Percentiles rank a stretch among this genome's conserved stretches.
Evolutionary conservation across 2,329 filamentous ascomycete genomes (phyloP).

Genomic region (Stagonosporopsis chrysanthemi): DNA sequence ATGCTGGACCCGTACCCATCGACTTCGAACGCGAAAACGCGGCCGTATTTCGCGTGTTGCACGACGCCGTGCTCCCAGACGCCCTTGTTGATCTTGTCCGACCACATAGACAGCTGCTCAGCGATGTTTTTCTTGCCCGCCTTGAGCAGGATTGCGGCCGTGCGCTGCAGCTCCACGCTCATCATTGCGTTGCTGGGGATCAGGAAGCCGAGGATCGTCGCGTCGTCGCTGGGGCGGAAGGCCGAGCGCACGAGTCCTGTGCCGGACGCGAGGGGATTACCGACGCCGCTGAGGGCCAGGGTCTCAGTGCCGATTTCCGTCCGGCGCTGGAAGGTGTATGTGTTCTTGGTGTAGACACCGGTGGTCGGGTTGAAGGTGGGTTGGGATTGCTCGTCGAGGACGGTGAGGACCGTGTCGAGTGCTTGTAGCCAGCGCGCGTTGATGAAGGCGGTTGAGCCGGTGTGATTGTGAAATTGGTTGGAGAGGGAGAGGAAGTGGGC

Average conservation of each 20-base stretch:
- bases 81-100: slow-evolving; percentile 73
- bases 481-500: slow-evolving; percentile 86
- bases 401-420: slow-evolving; percentile 73
- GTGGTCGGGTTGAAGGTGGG: slow-evolving; percentile 79
- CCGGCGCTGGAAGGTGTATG: slow-evolving; percentile 85
- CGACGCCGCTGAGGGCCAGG: slow-evolving; percentile 78
- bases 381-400: slow-evolving; percentile 79
- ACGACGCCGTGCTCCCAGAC: slow-evolving; percentile 87
- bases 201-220: slow-evolving; percentile 91
- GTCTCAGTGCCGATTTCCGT: slow-evolving; percentile 91
- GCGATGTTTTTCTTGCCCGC: slow-evolving; percentile 64
- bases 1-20: slow-evolving; percentile 85
- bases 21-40: slow-evolving; percentile 87
- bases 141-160: slow-evolving; percentile 71
- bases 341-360: slow-evolving; percentile 71
- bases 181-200: slow-evolving; percentile 98
- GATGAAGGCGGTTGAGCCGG: slow-evolving; percentile 78
- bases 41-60: slow-evolving; percentile 74
- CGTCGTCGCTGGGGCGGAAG: slow-evolving; percentile 94
- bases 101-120: slow-evolving; percentile 61
- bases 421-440: slow-evolving; percentile 80
- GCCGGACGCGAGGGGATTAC: slow-evolving; percentile 86
- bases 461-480: slow-evolving; percentile 86
- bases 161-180: slow-evolving; percentile 82
- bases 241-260: slow-evolving; percentile 90